A percentile compares a stretch with the other conserved stretches of the same genome.
Conservation (phyloP, 2,329 filamentous ascomycete species). For the Curvularia sp. region DNA sequence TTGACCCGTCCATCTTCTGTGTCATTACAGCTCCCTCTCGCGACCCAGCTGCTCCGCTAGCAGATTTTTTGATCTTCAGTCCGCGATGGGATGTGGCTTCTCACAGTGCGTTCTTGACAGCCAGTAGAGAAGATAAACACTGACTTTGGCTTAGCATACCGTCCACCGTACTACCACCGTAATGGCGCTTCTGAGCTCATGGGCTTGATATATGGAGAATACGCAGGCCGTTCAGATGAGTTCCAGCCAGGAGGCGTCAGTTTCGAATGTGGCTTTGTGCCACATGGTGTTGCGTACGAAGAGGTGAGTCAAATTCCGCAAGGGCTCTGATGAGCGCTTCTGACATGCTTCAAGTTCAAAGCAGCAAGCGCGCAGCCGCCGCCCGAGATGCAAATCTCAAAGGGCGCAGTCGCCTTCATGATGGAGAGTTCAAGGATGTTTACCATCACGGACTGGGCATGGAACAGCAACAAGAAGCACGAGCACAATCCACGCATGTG, state of each 20-base stretch:
- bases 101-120: constrained; percentile 49
- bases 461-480: constrained; percentile 55
- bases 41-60: constrained; percentile 67
- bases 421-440: constrained; percentile 61
- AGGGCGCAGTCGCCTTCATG: constrained; percentile 70
- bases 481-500: constrained; percentile 59
- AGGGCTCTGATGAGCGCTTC: not conserved
- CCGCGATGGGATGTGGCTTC: constrained; percentile 69
- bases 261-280: constrained; percentile 75
- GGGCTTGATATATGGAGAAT: constrained; percentile 68
- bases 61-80: constrained; percentile 71
- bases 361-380: constrained; percentile 61
- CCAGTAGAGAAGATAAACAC: not conserved
- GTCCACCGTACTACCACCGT: constrained; percentile 67
- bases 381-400: constrained; percentile 47
- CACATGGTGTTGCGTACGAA: constrained; percentile 67
- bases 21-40: constrained; percentile 67
- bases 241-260: constrained; percentile 68
- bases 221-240: constrained; percentile 59
- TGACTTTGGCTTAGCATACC: constrained; percentile 29
- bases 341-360: constrained; percentile 48
- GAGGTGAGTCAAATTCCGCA: constrained; percentile 35
- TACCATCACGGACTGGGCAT: constrained; percentile 49
- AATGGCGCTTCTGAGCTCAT: constrained; percentile 73
- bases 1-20: constrained; percentile 79